Evolutionary conservation across 2,329 filamentous ascomycete species (phyloP), one percentile per base, ranked within the genome.

Genomic region (Sporothrix curviconia): DNA sequence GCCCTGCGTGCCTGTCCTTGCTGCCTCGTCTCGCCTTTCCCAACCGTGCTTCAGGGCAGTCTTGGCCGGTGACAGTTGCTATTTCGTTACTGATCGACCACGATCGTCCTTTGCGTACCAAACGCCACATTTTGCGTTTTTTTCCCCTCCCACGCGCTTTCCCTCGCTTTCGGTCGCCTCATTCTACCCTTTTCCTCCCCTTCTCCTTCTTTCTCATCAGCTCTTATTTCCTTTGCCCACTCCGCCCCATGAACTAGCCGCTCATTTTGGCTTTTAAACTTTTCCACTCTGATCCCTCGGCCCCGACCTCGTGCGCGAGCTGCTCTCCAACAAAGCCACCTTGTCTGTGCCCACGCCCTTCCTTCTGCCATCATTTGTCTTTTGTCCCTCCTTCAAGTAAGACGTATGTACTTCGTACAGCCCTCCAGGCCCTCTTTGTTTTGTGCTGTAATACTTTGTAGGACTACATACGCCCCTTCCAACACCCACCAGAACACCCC

Each of bases 21-120:
- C 40, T 37, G 19, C 32, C 22, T 42, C 34, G 56, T 53, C 47
- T 53, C 40, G 56, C 56, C 12, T 53, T 40, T 25, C 56, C 49
- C 36, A 32, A 22, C 43, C 47, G 47, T 57, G 55, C 55, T 22
- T 32, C 47, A 46, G 39, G 36, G 37, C 56, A 24, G 47, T 28
- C 42, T 54, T 53, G 49, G 56, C 36, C 43, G 50, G 50, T 58
- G 43, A 55, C 56, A 58, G 50, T 54, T 58, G 42, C 50, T 55
- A 50, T 58, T 58, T 58, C 56, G 56, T 58, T 47, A 40, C 50
- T 28, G 56, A 54, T 50, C 56, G 43, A 17, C 43, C 56, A 55
- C 36, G 56, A 58, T 54, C 56, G 50, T 42, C 56, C 56, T 11
- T 53, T 40, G 36, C 56, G 56, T 34, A 51, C 46, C 39, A 44